Conservation (phyloP, 495 filamentous ascomycete genomes). For the Neurospora hispaniola region DNA sequence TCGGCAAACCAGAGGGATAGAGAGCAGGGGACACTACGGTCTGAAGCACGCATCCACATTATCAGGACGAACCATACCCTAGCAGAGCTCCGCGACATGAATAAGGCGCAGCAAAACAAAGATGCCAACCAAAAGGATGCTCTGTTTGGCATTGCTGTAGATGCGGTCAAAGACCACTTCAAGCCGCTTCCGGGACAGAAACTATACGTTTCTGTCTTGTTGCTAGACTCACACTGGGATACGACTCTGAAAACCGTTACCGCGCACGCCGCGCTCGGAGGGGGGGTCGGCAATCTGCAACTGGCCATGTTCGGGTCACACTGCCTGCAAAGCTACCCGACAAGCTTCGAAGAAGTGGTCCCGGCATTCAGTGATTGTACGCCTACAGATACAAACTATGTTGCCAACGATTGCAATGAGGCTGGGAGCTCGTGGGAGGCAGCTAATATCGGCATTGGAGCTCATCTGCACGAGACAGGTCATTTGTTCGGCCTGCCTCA, state of each 20-base stretch:
- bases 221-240: constrained; percentile 86
- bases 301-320: constrained; percentile 88
- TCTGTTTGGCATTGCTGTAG: constrained; percentile 62
- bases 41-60: constrained; percentile 79
- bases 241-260: constrained; percentile 52
- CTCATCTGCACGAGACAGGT: constrained; percentile 80
- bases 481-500: constrained; percentile 83
- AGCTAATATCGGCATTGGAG: constrained; percentile 83
- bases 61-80: constrained; percentile 75
- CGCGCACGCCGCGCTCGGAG: constrained; percentile 70
- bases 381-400: constrained; percentile 66
- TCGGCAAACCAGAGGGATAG: constrained; percentile 62
- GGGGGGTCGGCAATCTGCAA: constrained; percentile 56
- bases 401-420: constrained; percentile 77
- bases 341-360: constrained; percentile 73
- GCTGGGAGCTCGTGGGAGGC: constrained; percentile 85
- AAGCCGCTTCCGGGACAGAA: constrained; percentile 62
- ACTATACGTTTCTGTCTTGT: constrained; percentile 71
- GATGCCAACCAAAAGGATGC: constrained; percentile 56
- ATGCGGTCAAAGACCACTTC: constrained; percentile 69
- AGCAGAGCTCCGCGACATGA: constrained; percentile 66
- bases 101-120: constrained; percentile 70
- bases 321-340: constrained; percentile 75
- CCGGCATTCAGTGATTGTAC: constrained; percentile 83
- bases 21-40: constrained; percentile 61